phyloP scores from a whole-genome alignment of 2,329 filamentous ascomycete genomes.

The Coniochaeta pulveracea region DNA sequence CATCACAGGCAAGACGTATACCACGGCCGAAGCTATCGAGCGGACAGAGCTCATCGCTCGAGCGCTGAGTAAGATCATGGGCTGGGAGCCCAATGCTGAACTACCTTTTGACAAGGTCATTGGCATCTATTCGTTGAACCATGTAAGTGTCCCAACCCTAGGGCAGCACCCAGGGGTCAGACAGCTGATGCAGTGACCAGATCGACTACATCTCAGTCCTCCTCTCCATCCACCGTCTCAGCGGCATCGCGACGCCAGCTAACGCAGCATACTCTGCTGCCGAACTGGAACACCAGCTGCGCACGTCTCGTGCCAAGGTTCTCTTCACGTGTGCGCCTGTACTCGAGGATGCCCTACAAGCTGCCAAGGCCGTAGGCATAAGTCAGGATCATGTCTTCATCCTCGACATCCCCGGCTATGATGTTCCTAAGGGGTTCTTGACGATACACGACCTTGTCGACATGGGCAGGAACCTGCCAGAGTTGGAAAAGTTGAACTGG shows the following conservation, averaged over 20 bases:
- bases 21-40: constrained; percentile 48
- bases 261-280: constrained; percentile 62
- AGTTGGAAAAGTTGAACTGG: constrained; percentile 48
- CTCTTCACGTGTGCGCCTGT: constrained; percentile 63
- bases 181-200: constrained; percentile 22
- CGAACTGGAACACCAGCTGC: constrained; percentile 63
- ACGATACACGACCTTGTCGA: constrained; percentile 56
- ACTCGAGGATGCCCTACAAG: constrained; percentile 51
- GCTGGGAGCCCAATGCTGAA: constrained; percentile 57
- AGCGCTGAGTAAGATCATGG: constrained; percentile 58
- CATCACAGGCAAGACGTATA: constrained; percentile 57
- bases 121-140: constrained; percentile 69
- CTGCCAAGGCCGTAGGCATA: constrained; percentile 51
- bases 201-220: constrained; percentile 65
- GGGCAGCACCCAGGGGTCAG: too few species aligned
- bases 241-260: constrained; percentile 63
- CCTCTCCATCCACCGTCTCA: constrained; percentile 64
- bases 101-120: constrained; percentile 76
- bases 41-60: constrained; percentile 58
- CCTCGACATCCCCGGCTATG: constrained; percentile 52
- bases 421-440: constrained; percentile 41
- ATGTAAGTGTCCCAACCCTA: constrained; percentile 41
- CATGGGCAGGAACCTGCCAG: constrained; percentile 42
- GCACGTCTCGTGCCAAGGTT: constrained; percentile 55
- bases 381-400: constrained; percentile 56